These are phyloP conservation scores for Polyporus arcularius DNA, from an alignment of 768 basidiomycete species.

Conservation along the genomic window DNA sequence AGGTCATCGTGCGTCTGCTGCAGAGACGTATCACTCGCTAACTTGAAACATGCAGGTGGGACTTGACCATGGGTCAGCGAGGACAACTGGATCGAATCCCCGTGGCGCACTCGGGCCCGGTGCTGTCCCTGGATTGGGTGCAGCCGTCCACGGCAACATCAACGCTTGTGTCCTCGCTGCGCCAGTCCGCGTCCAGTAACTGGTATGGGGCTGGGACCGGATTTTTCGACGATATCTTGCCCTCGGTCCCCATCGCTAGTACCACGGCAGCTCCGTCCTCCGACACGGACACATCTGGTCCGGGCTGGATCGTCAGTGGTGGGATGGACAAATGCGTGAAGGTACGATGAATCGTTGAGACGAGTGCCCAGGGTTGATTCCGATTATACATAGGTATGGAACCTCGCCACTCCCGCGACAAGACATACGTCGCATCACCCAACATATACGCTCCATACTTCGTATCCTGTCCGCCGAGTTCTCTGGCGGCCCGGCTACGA, in stretches of 20 bases:
- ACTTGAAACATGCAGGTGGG: slow-evolving; percentile 53
- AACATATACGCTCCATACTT: slow-evolving; percentile 70
- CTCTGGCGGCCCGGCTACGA: slow-evolving; percentile 77
- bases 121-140: slow-evolving; percentile 77
- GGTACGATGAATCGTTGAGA: slow-evolving; percentile 36
- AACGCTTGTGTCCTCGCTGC: slow-evolving; percentile 17
- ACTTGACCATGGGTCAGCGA: slow-evolving; percentile 74
- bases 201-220: slow-evolving; percentile 24
- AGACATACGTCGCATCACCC: slow-evolving; percentile 63
- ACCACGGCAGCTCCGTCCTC: not conserved
- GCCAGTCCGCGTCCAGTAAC: slow-evolving; percentile 16
- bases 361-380: too few relatives aligned
- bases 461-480: slow-evolving; percentile 73
- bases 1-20: slow-evolving; percentile 35
- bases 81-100: slow-evolving; percentile 72
- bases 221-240: slow-evolving; percentile 27
- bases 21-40: too few relatives aligned
- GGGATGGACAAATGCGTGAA: slow-evolving; percentile 81
- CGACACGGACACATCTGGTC: slow-evolving; percentile 26
- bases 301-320: slow-evolving; percentile 78
- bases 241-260: slow-evolving; percentile 10
- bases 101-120: slow-evolving; percentile 71
- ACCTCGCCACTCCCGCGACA: slow-evolving; percentile 50
- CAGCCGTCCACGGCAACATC: slow-evolving; percentile 29
- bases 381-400: slow-evolving; percentile 60